Base-by-base conservation (phyloP, 164 flowering plant genomes). In the Sedum album region DNA sequence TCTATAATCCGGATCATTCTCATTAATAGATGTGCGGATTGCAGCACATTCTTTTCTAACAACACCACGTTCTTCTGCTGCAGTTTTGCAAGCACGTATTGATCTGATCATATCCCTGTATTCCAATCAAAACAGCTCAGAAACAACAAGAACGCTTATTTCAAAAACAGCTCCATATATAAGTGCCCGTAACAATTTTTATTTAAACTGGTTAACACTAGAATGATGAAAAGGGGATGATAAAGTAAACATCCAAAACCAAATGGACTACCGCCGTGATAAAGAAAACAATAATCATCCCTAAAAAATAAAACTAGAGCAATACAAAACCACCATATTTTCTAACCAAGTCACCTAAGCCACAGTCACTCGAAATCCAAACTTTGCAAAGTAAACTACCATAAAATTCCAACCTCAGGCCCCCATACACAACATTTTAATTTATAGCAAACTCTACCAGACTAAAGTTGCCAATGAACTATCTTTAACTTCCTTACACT, bases 31-130 rank as follows among this genome's bases (percentile, higher is more conserved):
- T 72, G 96, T 88, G 76, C 99, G 96, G 75, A 95, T 95, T 30
- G 94, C 88, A 73, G 97, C 99, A 84, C 99, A 87, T 72, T 95
- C 97, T 78, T 92, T 95, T 78, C 99, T 82, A 65, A 92, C 93
- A 72, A 92, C 99, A 69, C 86, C 99, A 71, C 99, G 94, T 71
- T 95, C 99, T 76, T 95, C 99, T 41, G 99, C 99, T 28, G 99
- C 99, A 63, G 99, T 95, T 84, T 95, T 95, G 78, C 94, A 86
- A 69, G 97, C 93, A 71, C 99, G 97, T 74, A 95, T 89, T 65
- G 99, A 82, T 74, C 97, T 90, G 72, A 95, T 95, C 99, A 95
- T 95, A 77, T 95, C 99, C 91, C 99, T 95, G 79, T 76, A 77
- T 68, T 33, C 6, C 20, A 60, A 61, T 8, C 66, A 60, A 11